Evolutionary conservation across 2,329 filamentous ascomycete genomes (phyloP), one percentile per base, ranked within the genome.

Genomic region (Neonectria magnoliae): DNA sequence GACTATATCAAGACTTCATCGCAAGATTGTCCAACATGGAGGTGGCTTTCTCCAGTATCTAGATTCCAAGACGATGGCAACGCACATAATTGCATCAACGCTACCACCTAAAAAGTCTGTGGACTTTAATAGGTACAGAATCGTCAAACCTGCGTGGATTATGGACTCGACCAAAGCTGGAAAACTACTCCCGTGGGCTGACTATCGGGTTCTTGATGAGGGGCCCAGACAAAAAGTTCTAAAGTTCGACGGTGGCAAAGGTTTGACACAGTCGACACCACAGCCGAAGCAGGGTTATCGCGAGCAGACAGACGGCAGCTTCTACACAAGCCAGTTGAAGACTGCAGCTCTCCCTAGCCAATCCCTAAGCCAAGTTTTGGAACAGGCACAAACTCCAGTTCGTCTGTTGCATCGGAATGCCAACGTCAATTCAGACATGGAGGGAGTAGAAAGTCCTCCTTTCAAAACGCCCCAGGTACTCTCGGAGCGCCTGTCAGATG

Each of bases 111-210:
- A 98, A 81, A 99, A 99, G 79, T 89, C 89, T 29, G 88, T 95
- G 58, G 96, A 99, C 69, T 98, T 97, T 75, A 87, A 85, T 58
- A 89, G 88, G 68, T 98, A 98, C 78, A 89, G 95, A 50, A 93
- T 99, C 41, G 96, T 98, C 55, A 97, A 96, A 78, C 96, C 96
- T 1, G 90, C 93, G 20, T 99, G 96, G 96, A 88, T 99, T 3
- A 90, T 93, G 14, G 95, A 99, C 71, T 98, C 94, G 66, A 88
- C 98, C 50, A 84, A 88, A 62, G 92, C 93, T 7, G 93, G 93
- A 6, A 91, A 88, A 73, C 80, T 98, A 48, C 82, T 98, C 29
- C 91, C 95, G 0, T 99, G 97, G 96, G 85, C 91, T 65, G 84
- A 89, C 13, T 99, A 96, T 75, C 88, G 93, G 31, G 89, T 98